phyloP scores from a whole-genome alignment of 2,329 filamentous ascomycete species.

The Talaromyces sp. region DNA sequence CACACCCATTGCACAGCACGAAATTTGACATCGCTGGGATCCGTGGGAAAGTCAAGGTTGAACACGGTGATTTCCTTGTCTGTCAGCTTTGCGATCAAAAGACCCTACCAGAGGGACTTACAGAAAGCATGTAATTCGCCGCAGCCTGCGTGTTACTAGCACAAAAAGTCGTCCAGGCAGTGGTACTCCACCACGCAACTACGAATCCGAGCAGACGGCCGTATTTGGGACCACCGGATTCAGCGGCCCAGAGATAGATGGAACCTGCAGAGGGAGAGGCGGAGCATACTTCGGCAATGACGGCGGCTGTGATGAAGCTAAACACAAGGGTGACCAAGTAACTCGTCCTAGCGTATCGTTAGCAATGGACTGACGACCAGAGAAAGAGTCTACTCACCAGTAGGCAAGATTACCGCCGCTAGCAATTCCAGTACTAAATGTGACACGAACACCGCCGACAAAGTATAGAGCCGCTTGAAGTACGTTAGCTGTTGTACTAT shows the following conservation, averaged over 20 bases:
- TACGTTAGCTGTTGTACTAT: background rate
- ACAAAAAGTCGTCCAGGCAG: slow-evolving; percentile 59
- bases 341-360: slow-evolving; percentile 49
- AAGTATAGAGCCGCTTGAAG: slow-evolving; percentile 57
- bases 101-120: slow-evolving; percentile 31
- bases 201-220: slow-evolving; percentile 57
- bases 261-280: slow-evolving; percentile 57
- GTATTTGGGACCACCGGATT: slow-evolving; percentile 53
- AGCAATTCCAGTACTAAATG: slow-evolving; percentile 60
- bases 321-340: slow-evolving; percentile 59
- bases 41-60: slow-evolving; percentile 53
- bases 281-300: slow-evolving; percentile 59
- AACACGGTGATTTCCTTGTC: slow-evolving; percentile 56
- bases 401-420: slow-evolving; percentile 60
- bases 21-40: slow-evolving; percentile 53
- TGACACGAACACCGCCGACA: slow-evolving; percentile 57
- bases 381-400: slow-evolving; percentile 41
- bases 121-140: slow-evolving; percentile 53
- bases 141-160: slow-evolving; percentile 53
- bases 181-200: slow-evolving; percentile 64
- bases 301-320: slow-evolving; percentile 58
- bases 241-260: slow-evolving; percentile 61
- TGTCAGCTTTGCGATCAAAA: background rate
- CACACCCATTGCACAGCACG: slow-evolving; percentile 60
- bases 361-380: background rate